Percentiles rank a stretch among this genome's conserved stretches.
These are phyloP conservation scores for Mycena chlorophos DNA, from an alignment of 768 basidiomycete species.

Conservation along the genomic window DNA sequence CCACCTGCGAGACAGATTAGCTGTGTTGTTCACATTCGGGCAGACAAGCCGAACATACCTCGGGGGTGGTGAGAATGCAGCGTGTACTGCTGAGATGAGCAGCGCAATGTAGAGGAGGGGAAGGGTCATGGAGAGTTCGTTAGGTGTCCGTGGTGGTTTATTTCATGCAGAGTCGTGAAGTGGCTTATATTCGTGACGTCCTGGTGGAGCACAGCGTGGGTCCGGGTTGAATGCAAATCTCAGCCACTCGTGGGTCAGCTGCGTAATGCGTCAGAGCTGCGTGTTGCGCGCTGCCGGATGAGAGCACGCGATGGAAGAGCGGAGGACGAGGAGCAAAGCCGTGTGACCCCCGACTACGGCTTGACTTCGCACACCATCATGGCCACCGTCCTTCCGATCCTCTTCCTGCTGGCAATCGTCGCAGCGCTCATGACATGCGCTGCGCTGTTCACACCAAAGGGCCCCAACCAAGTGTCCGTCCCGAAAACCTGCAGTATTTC, in stretches of 20 bases:
- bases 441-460: constrained; percentile 78
- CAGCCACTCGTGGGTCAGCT: not conserved
- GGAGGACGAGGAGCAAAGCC: not conserved
- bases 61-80: constrained; percentile 14
- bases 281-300: not conserved
- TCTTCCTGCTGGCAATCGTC: constrained; percentile 66
- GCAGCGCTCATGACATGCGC: constrained; percentile 61
- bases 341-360: constrained; percentile 2
- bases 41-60: constrained; percentile 10
- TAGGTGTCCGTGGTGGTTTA: constrained; percentile 1
- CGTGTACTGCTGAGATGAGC: constrained; percentile 20
- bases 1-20: constrained; percentile 57
- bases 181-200: constrained; percentile 18
- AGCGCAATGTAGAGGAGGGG: constrained; percentile 16
- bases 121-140: constrained; percentile 19
- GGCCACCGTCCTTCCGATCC: constrained; percentile 69
- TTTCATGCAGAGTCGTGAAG: constrained; percentile 12
- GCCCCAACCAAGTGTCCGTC: constrained; percentile 85
- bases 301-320: not conserved
- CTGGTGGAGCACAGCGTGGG: constrained; percentile 3
- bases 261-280: not conserved
- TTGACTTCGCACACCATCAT: constrained; percentile 37
- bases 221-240: not conserved
- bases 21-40: not conserved
- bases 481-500: not conserved